Conservation (phyloP, 257 asterid genomes). For the Solanum commersonii region DNA sequence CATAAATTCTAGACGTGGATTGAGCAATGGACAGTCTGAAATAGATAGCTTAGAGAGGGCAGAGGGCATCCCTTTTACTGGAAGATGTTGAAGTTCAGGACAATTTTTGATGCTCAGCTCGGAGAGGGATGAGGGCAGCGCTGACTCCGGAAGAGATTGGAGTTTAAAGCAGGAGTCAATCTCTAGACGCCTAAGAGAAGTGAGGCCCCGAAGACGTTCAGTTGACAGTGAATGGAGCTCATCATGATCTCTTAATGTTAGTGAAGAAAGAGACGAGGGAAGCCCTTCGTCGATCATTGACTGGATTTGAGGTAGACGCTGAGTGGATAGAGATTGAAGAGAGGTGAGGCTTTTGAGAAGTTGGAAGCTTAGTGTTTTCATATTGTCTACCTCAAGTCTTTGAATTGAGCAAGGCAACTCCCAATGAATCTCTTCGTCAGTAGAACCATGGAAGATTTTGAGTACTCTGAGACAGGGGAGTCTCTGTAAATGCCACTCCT, state of each 20-base stretch:
- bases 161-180: fast-evolving
- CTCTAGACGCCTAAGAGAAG: not conserved
- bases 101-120: fast-evolving
- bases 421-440: not conserved
- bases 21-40: not conserved
- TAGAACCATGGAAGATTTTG: fast-evolving
- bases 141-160: not conserved
- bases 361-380: not conserved
- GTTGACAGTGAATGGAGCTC: not conserved
- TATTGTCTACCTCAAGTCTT: fast-evolving
- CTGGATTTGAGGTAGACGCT: not conserved
- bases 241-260: fast-evolving
- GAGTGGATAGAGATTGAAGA: not conserved
- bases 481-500: not conserved
- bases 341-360: not conserved
- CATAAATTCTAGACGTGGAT: not conserved
- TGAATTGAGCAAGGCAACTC: not conserved
- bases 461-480: not conserved
- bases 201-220: not conserved
- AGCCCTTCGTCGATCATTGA: not conserved
- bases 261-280: not conserved
- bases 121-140: not conserved
- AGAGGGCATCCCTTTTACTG: not conserved
- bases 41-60: not conserved
- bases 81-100: not conserved